Base-by-base conservation (phyloP, 2,329 filamentous ascomycete genomes). In the Thielaviopsis musarum region DNA sequence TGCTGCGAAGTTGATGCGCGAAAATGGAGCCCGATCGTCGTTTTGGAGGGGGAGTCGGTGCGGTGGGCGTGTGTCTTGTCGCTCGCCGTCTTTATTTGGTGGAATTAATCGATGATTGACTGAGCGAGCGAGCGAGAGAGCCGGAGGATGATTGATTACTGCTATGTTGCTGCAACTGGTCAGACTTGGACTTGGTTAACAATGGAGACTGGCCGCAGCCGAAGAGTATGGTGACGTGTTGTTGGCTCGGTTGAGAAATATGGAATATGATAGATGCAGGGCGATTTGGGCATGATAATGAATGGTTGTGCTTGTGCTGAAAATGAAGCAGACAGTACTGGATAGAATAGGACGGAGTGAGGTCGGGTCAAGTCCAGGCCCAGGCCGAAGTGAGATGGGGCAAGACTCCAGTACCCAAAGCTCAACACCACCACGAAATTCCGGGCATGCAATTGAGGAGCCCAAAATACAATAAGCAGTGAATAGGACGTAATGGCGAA, bases 191-290 rank as follows among this genome's bases (percentile, higher is more conserved):
- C 55, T 57, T 59, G 59, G 55, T 54, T 54, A 19, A 59, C 41
- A 55, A 59, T 56, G 54, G 57, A 49, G 51, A 58, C 55, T 56
- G 48, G 51, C 21, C 57, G 51, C 57, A 62, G 22, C 49, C 60
- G 60, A 62, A 57, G 34, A 61, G 57, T 49, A 57, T 26, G 60
- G 57, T 62, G 60, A 62, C 60, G 60, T 62, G 60, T 62, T 62
- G 60, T 52, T 53, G 54, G 24, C 56, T 61, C 56, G 52, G 59
- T 57, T 61, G 52, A 52, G 59, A 56, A 54, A 55, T 52, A 52
- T 60, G 54, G 59, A 52, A 54, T 60, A 38, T 60, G 52, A 61
- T 56, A 49, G 59, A 61, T 52, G 59, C 48, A 61, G 53, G 56
- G 59, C 59, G 45, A 34, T 10, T 56, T 52, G 54, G 28, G 58